Conservation (phyloP, 2,329 filamentous ascomycete species). For the Didymella lethalis region DNA sequence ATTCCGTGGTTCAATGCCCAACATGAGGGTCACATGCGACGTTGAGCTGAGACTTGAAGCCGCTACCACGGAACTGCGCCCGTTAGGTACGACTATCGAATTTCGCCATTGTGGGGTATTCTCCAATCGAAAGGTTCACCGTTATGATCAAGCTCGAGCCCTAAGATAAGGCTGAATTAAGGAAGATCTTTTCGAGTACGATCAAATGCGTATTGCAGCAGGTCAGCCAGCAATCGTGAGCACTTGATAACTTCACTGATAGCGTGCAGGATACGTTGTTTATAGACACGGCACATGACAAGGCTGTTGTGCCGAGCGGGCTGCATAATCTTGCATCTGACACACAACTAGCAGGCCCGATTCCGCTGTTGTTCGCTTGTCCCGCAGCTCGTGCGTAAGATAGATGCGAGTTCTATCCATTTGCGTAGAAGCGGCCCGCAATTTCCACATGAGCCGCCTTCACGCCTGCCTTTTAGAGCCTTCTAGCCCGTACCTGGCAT, state of each 20-base stretch:
- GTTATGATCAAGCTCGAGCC: neutral
- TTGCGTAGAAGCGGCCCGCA: constrained; percentile 6
- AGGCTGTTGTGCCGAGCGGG: neutral
- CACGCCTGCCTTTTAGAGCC: constrained; percentile 14
- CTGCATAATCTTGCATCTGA: constrained; percentile 8
- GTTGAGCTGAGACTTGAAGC: neutral
- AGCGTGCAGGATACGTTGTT: neutral
- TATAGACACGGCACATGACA: constrained; percentile 6
- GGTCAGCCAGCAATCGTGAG: neutral
- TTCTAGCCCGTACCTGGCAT: constrained; percentile 1
- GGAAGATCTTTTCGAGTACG: neutral
- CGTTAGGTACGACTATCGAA: constrained; percentile 4
- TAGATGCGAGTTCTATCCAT: neutral
- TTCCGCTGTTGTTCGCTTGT: neutral
- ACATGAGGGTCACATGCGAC: constrained; percentile 4
- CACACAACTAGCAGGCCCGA: constrained; percentile 2
- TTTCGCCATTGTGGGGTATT: constrained; percentile 8
- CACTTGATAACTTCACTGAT: neutral
- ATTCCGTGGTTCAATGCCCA: neutral
- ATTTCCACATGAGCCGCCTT: constrained; percentile 3
- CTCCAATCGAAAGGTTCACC: constrained; percentile 1
- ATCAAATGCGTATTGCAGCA: neutral
- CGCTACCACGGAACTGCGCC: constrained; percentile 3
- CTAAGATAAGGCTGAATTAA: constrained; percentile 6
- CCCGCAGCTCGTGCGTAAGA: constrained; percentile 4